These are phyloP conservation scores for Mortierella sp. DNA, from an alignment of 371 early-diverging fungal species.

Conservation along the genomic window DNA sequence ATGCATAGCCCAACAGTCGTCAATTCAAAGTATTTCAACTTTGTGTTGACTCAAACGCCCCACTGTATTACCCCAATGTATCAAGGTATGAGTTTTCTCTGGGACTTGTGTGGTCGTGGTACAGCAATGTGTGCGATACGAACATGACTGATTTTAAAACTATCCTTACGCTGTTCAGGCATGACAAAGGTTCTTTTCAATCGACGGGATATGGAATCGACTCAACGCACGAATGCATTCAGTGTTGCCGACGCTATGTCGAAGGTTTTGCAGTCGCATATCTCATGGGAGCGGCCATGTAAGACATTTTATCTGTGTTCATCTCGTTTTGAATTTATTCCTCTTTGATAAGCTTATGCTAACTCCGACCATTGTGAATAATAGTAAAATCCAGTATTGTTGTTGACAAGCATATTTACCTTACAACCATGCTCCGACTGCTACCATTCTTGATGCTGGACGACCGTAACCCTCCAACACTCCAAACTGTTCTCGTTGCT, in stretches of 20 bases:
- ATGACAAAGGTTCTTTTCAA: constrained; percentile 75
- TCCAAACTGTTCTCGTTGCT: constrained; percentile 79
- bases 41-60: constrained; percentile 77
- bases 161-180: constrained; percentile 45
- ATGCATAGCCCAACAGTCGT: constrained; percentile 70
- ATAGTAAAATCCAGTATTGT: constrained; percentile 6
- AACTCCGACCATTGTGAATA: background rate
- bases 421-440: constrained; percentile 67
- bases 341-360: background rate
- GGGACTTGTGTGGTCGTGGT: background rate
- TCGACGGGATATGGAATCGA: constrained; percentile 70
- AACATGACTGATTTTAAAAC: background rate
- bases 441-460: constrained; percentile 59
- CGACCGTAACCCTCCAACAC: constrained; percentile 72
- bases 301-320: background rate
- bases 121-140: background rate
- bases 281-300: constrained; percentile 62
- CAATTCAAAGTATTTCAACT: constrained; percentile 77
- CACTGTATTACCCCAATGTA: constrained; percentile 73
- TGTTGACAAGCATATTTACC: constrained; percentile 66
- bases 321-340: background rate
- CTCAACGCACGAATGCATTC: constrained; percentile 67
- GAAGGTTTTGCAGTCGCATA: constrained; percentile 63
- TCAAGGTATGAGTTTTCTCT: constrained; percentile 63
- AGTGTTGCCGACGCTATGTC: constrained; percentile 68